Evolutionary conservation across 2,329 filamentous ascomycete species (phyloP).

Genomic region (Aplosporella prunicola): DNA sequence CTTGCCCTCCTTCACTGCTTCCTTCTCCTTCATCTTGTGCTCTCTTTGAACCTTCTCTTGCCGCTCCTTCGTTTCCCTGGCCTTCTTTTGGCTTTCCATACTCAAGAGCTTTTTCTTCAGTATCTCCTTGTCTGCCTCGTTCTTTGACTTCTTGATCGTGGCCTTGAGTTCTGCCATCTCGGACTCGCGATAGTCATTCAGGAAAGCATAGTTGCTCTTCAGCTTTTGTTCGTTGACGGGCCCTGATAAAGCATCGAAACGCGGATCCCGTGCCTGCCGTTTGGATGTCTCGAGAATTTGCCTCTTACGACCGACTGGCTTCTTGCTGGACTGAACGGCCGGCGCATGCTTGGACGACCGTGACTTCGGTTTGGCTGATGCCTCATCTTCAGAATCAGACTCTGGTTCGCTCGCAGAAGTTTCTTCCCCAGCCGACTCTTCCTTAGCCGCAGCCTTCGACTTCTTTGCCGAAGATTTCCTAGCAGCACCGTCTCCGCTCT

Average conservation of each 20-base stretch:
- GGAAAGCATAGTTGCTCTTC: conserved; percentile 72
- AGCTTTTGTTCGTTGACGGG: conserved; percentile 49
- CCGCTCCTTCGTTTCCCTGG: conserved; percentile 59
- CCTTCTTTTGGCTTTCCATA: conserved; percentile 69
- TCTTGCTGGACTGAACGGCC: conserved; percentile 69
- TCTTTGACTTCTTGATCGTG: conserved; percentile 58
- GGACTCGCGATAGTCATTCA: conserved; percentile 74
- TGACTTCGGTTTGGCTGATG: conserved; percentile 27
- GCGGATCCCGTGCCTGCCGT: conserved; percentile 61
- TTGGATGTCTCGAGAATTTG: conserved; percentile 59
- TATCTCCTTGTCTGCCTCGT: conserved; percentile 53
- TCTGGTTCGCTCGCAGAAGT: conserved; percentile 11
- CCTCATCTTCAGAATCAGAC: conserved; percentile 13
- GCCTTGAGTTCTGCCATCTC: conserved; percentile 69
- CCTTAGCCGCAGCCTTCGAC: conserved; percentile 13
- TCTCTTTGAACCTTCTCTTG: conserved; percentile 60
- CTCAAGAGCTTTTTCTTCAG: conserved; percentile 66
- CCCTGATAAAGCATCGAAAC: conserved; percentile 64
- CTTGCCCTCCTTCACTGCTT: conserved; percentile 70
- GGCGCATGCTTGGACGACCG: conserved; percentile 82
- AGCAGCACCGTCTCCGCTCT: conserved; percentile 3
- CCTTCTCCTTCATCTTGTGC: conserved; percentile 76
- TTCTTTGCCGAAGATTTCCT: conserved; percentile 6
- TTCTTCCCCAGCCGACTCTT: conserved; percentile 14
- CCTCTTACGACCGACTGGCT: conserved; percentile 71